Base-by-base conservation (phyloP, 2,329 filamentous ascomycete genomes). In the Alternaria panax region DNA sequence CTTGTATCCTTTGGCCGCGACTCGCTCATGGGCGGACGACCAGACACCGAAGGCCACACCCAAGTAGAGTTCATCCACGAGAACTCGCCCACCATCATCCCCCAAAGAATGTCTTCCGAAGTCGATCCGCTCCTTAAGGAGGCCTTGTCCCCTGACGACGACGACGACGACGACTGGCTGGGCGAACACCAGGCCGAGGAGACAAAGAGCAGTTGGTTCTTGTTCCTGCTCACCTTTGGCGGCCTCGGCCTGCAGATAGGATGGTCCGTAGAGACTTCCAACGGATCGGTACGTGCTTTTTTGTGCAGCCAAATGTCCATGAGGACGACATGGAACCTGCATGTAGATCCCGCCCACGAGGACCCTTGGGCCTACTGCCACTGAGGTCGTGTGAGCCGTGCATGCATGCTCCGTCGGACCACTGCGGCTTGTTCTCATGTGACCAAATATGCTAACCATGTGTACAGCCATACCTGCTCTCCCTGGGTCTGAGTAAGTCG, bases 221-320 rank as follows among this genome's bases (percentile, higher is more conserved):
- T 98, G 70, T 86, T 96, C 67, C 82, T 97, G 63, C 81, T 98
- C 78, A 97, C 94, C 7, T 83, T 97, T 62, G 89, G 91, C 74
- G 91, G 97, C 67, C 92, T 92, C 60, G 94, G 87, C 24, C 82
- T 98, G 63, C 94, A 98, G 80, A 91, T 98, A 68, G 93, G 94
- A 27, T 98, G 94, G 94, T 93, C 93, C 1, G 93, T 97, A 41
- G 94, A 98, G 78, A 84, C 97, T 41, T 96, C 93, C 54, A 94
- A 96, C 81, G 93, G 93, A 69, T 97, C 94, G 53, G 85, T 86
- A 76, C 72, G 84, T 79, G 47, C 22, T 50, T 47, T 50, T 51
- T 34, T 22, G 43, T 6, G 6, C 11, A 28, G n/a, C 16, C 2
- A 28, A 24, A 51, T 4, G 16, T 50, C 42, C 12, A 48, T 41